phyloP scores from a whole-genome alignment of 805 yeast genomes.

The Hanseniaspora nectarophila region DNA sequence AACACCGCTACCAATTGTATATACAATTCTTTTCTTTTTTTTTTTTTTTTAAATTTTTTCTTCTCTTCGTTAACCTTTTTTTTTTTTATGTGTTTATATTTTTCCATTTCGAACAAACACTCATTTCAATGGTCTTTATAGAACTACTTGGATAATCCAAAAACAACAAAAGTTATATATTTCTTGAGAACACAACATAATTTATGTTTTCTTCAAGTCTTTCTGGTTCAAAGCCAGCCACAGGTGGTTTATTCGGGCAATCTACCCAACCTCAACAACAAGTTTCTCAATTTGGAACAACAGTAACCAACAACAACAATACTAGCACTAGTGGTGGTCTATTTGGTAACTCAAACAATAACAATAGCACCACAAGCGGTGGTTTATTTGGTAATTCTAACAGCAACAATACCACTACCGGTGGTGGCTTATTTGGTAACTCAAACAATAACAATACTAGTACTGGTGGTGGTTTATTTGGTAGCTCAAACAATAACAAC shows the following conservation, averaged over 20 bases:
- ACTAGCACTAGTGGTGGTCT: neutral
- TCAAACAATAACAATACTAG: neutral
- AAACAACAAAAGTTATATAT: too few species aligned
- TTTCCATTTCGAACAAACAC: too few species aligned
- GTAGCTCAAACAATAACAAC: neutral
- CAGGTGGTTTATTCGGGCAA: slow-evolving; percentile 12
- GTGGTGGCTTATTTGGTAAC: slow-evolving; percentile 12
- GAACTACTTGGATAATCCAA: too few species aligned
- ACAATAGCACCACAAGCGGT: neutral
- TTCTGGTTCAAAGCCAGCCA: neutral
- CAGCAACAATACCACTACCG: neutral
- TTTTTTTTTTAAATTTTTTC: too few species aligned
- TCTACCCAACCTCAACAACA: slow-evolving; percentile 1
- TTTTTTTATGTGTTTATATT: neutral
- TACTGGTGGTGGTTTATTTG: neutral
- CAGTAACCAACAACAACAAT: slow-evolving; percentile 6
- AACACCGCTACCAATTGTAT: neutral
- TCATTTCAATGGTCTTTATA: too few species aligned
- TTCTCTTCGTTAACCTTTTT: too few species aligned
- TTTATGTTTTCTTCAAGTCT: slow-evolving; percentile 3
- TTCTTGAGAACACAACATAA: too few species aligned
- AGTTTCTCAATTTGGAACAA: slow-evolving; percentile 12
- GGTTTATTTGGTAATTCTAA: slow-evolving; percentile 8
- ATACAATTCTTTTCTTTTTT: too few species aligned
- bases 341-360: slow-evolving; percentile 1